phyloP scores from a whole-genome alignment of 225 moss, liverwort and hornwort genomes.

The Climacium dendroides region DNA sequence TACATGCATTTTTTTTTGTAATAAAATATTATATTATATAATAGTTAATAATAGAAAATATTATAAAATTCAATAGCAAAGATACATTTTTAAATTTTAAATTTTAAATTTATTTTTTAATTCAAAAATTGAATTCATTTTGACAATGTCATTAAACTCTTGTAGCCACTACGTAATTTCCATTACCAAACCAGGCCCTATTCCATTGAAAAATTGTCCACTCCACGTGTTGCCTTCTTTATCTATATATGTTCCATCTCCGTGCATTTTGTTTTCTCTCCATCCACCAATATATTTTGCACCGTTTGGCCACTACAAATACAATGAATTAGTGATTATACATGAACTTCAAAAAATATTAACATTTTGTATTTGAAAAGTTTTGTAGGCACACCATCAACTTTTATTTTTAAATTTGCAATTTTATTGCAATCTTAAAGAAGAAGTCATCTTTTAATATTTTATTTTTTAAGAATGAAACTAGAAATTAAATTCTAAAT shows the following conservation, averaged over 20 bases:
- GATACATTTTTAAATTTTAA: rapidly evolving
- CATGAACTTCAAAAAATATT: too few species aligned
- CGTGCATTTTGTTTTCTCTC: constrained; percentile 87
- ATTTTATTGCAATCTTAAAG: rapidly evolving
- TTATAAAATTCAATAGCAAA: background rate
- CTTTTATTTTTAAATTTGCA: background rate
- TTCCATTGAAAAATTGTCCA: constrained; percentile 81
- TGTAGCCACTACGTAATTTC: constrained; percentile 25
- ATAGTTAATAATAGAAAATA: rapidly evolving
- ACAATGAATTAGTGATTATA: background rate
- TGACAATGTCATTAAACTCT: background rate
- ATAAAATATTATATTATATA: rapidly evolving
- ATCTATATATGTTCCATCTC: constrained; percentile 64
- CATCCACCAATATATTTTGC: constrained; percentile 58
- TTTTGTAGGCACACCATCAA: too few species aligned
- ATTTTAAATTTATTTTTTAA: background rate
- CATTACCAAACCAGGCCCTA: constrained; percentile 62
- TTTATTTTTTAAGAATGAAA: background rate
- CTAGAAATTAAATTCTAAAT: background rate
- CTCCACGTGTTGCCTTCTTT: constrained; percentile 44
- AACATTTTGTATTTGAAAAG: rapidly evolving
- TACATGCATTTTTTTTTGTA: background rate
- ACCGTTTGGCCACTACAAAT: constrained; percentile 56
- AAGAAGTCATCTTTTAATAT: rapidly evolving
- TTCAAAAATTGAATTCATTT: background rate